Evolutionary conservation across 495 filamentous ascomycete genomes (phyloP).

Genomic region (Usnea hakonensis): DNA sequence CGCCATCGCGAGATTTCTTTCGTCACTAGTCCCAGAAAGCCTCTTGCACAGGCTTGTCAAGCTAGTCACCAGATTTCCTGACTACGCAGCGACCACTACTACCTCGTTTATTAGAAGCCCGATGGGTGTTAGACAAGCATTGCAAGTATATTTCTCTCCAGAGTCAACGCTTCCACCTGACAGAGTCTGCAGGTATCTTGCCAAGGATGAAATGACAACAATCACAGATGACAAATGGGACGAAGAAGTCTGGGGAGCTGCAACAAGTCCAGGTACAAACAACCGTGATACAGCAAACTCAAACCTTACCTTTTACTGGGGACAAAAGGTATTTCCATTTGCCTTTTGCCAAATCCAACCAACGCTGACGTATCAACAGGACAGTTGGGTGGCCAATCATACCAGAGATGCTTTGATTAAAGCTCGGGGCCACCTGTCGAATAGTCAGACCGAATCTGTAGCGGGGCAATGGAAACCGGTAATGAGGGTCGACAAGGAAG

Average conservation of each 20-base stretch:
- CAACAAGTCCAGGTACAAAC: conserved; percentile 32
- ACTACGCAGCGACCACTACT: conserved; percentile 53
- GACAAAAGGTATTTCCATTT: conserved; percentile 32
- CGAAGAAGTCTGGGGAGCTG: conserved; percentile 69
- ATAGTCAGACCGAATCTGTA: conserved; percentile 3
- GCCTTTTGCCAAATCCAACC: not conserved
- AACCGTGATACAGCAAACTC: conserved; percentile 31
- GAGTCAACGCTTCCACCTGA: conserved; percentile 5
- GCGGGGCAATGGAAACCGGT: conserved; percentile 44
- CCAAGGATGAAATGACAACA: conserved; percentile 63
- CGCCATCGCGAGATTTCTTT: conserved; percentile 42
- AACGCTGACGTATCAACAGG: conserved; percentile 29
- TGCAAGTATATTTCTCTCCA: conserved; percentile 40
- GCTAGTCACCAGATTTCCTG: conserved; percentile 45
- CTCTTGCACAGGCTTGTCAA: conserved; percentile 39
- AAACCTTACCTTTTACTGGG: conserved; percentile 75
- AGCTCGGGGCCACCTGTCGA: conserved; percentile 32
- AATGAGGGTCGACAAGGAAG: conserved; percentile 66
- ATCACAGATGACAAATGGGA: conserved; percentile 76
- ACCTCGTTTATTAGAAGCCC: conserved; percentile 52
- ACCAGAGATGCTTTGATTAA: conserved; percentile 68
- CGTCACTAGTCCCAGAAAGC: conserved; percentile 36
- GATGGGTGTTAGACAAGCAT: conserved; percentile 59
- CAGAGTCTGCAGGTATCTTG: conserved; percentile 45
- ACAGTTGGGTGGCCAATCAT: conserved; percentile 76